Percentiles rank a stretch among this genome's conserved stretches.
These are phyloP conservation scores for Fusarium euwallaceae DNA, from an alignment of 2,329 filamentous ascomycete species.

Conservation along the genomic window DNA sequence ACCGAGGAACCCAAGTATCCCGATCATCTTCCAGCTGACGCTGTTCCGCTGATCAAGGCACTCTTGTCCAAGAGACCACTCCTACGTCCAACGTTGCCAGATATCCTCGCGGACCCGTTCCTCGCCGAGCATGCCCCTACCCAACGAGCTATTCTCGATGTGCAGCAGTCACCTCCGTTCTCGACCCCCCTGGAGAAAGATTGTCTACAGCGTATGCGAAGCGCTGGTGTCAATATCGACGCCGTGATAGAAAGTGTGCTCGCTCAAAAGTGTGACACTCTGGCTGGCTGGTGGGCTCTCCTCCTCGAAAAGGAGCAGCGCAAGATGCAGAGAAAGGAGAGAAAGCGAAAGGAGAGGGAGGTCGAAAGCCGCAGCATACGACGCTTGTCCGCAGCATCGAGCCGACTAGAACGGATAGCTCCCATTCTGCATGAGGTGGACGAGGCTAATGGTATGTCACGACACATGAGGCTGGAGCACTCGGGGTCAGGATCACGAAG, in stretches of 20 bases:
- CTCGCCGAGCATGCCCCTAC: slow-evolving; percentile 87
- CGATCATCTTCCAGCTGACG: slow-evolving; percentile 81
- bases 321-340: slow-evolving; percentile 83
- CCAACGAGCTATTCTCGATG: slow-evolving; percentile 89
- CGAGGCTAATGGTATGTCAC: slow-evolving; percentile 74
- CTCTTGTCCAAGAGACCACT: slow-evolving; percentile 94
- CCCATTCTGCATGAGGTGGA: slow-evolving; percentile 83
- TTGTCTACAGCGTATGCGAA: slow-evolving; percentile 91
- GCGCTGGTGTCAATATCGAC: slow-evolving; percentile 94
- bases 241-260: slow-evolving; percentile 94
- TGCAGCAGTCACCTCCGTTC: slow-evolving; percentile 85
- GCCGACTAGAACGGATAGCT: slow-evolving; percentile 84
- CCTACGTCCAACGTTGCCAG: slow-evolving; percentile 82
- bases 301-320: slow-evolving; percentile 94
- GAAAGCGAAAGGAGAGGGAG: slow-evolving; percentile 88
- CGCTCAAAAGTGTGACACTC: slow-evolving; percentile 86
- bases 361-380: slow-evolving; percentile 82
- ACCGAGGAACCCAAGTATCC: slow-evolving; percentile 88
- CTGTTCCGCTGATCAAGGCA: slow-evolving; percentile 79
- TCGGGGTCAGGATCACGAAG: slow-evolving; percentile 70
- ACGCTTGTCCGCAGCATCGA: slow-evolving; percentile 89
- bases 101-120: slow-evolving; percentile 90
- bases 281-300: slow-evolving; percentile 97
- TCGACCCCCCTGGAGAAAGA: slow-evolving; percentile 90
- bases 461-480: slow-evolving; percentile 59